Conservation (phyloP, 768 basidiomycete species). For the Mycena kentingensis region DNA sequence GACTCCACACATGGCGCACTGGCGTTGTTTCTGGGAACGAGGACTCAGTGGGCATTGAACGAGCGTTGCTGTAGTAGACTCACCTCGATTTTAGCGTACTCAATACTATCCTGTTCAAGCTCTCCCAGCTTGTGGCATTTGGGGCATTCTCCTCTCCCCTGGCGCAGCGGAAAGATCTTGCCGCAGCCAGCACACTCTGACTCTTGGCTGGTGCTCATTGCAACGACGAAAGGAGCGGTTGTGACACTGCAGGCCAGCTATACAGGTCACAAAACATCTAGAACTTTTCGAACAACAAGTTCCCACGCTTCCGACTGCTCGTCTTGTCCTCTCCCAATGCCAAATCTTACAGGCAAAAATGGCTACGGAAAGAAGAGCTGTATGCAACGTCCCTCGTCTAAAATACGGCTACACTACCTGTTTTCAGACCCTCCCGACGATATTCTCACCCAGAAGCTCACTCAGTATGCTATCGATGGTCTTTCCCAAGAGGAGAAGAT, state of each 20-base stretch:
- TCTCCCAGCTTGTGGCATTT: slow-evolving; percentile 4
- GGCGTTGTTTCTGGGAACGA: not conserved
- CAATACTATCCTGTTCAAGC: not conserved
- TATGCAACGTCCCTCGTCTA: no score
- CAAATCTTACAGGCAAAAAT: not conserved
- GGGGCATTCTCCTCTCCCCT: not conserved
- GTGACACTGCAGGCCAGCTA: not conserved
- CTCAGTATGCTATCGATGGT: no score
- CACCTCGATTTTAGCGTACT: not conserved
- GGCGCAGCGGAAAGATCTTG: not conserved
- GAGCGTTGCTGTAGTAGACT: not conserved
- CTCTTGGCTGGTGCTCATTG: not conserved
- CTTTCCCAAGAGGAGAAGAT: no score
- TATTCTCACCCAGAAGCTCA: no score
- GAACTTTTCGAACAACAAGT: not conserved
- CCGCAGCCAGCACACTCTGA: slow-evolving; percentile 2
- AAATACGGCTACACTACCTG: not conserved
- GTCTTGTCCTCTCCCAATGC: not conserved
- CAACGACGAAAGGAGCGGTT: not conserved
- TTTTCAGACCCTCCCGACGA: slow-evolving; percentile 3
- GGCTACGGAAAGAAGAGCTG: no score
- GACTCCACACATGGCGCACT: slow-evolving; percentile 4
- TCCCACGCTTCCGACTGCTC: not conserved
- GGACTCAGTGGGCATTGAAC: not conserved
- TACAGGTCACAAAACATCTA: not conserved